Evolutionary conservation across 164 flowering plant genomes (phyloP).

Genomic region (Magnolia sinica): DNA sequence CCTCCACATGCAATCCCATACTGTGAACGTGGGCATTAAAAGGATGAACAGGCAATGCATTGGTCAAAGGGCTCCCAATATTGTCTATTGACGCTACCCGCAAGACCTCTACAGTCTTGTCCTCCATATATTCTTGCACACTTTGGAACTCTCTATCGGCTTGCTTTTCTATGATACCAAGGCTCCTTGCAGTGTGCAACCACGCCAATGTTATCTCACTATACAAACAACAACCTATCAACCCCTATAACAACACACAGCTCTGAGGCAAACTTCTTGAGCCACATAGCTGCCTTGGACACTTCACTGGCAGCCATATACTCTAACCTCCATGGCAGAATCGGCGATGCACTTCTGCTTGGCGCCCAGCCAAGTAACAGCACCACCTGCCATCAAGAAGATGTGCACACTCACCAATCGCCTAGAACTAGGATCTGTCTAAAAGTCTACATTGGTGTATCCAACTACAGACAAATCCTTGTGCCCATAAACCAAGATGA

Average conservation of each 20-base stretch:
- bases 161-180: neutral
- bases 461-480: no score
- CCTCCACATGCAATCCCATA: no score
- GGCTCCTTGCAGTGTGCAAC: neutral
- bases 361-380: neutral
- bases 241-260: neutral
- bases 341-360: neutral
- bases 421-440: neutral
- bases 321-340: neutral
- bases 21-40: no score
- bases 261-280: neutral
- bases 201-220: neutral
- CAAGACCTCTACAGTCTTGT: neutral
- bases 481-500: no score
- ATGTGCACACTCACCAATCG: neutral
- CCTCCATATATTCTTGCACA: neutral
- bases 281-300: neutral
- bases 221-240: neutral
- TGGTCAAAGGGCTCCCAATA: neutral
- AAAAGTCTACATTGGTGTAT: neutral
- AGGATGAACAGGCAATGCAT: neutral
- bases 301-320: neutral
- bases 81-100: neutral
- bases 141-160: neutral
- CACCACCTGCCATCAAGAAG: neutral